Conservation (phyloP, 441 rosid genomes). For the Omphalea diandra region DNA sequence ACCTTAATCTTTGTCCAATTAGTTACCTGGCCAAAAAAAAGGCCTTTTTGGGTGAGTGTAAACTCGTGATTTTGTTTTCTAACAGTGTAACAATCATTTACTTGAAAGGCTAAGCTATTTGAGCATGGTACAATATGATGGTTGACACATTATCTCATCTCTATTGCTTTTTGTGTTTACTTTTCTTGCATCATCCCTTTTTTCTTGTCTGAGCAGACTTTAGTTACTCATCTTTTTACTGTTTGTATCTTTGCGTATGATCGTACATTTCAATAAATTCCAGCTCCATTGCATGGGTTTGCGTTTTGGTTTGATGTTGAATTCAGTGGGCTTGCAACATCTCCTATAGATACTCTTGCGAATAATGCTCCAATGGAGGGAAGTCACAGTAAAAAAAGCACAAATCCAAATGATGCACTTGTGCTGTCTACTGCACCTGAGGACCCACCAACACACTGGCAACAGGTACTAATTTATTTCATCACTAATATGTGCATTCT, state of each 20-base stretch:
- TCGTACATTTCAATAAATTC: constrained; percentile 13
- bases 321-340: constrained; percentile 55
- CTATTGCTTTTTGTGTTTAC: not conserved
- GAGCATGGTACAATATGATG: not conserved
- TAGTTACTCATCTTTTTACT: not conserved
- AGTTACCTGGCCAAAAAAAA: not conserved
- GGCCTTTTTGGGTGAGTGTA: not conserved
- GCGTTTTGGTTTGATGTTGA: constrained; percentile 99
- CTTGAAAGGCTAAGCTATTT: constrained; percentile 1
- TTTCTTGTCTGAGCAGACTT: not conserved
- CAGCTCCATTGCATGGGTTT: constrained; percentile 97
- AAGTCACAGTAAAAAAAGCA: constrained; percentile 61
- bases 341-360: constrained; percentile 35
- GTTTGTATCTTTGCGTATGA: not conserved
- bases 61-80: not conserved
- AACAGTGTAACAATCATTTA: not conserved
- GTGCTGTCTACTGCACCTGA: constrained; percentile 93
- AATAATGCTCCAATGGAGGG: constrained; percentile 43
- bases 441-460: constrained; percentile 97
- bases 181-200: not conserved
- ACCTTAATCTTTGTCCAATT: constrained; percentile 1
- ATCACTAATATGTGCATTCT: constrained; percentile 5
- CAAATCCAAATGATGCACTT: constrained; percentile 66
- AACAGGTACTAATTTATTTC: constrained; percentile 56
- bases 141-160: not conserved